Evolutionary conservation across 169 alveolate species (phyloP).

Genomic region (Plasmodium fragile): DNA sequence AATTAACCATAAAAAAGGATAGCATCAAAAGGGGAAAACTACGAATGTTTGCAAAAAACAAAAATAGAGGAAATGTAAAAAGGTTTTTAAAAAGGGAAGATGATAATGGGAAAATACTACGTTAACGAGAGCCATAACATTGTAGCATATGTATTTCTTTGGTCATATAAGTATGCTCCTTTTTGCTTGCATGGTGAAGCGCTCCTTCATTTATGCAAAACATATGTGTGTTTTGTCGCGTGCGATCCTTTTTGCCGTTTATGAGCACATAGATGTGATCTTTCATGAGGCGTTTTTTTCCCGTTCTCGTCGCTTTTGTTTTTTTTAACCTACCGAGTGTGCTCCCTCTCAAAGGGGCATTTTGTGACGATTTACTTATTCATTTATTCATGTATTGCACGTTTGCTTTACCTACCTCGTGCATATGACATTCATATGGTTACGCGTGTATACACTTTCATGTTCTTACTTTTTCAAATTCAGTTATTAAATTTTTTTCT

Average conservation of each 20-base stretch:
- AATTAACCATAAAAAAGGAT: neutral
- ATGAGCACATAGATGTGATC: neutral
- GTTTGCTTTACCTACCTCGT: neutral
- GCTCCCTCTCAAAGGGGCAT: neutral
- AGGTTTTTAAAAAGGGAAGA: neutral
- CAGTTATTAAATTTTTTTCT: neutral
- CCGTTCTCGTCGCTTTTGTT: neutral
- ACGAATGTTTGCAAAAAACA: neutral
- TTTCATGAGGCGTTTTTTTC: neutral
- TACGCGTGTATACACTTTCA: neutral
- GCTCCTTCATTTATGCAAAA: neutral
- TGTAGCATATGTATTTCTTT: neutral
- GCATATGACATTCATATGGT: neutral
- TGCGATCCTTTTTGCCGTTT: neutral
- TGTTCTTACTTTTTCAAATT: neutral
- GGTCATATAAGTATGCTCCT: neutral
- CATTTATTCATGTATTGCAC: neutral
- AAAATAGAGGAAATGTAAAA: neutral
- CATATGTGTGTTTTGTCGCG: neutral
- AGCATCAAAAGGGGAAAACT: neutral
- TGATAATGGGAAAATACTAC: neutral
- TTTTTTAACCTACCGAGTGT: neutral
- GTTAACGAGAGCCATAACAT: neutral
- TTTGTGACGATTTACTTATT: neutral
- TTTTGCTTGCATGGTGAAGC: neutral